phyloP scores from a whole-genome alignment of 352 stramenopile species.

The Globisporangium acanthophoron region DNA sequence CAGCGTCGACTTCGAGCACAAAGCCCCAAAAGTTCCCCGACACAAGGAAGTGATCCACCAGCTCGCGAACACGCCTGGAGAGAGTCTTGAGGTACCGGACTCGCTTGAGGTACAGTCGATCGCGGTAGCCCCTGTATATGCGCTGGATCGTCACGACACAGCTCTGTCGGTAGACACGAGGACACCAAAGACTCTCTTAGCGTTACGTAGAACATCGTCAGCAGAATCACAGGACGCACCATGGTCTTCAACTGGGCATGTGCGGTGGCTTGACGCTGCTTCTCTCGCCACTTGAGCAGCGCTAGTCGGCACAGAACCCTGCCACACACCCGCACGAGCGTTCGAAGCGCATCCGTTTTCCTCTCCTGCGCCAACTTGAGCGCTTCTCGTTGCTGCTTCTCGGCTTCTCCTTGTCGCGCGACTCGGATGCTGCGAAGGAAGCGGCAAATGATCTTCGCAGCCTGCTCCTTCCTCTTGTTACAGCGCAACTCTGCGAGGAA shows the following conservation, averaged over 20 bases:
- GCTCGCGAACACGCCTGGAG: slow-evolving; percentile 28
- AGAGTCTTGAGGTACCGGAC: slow-evolving; percentile 29
- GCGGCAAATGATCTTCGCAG: slow-evolving; percentile 17
- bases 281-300: slow-evolving; percentile 29
- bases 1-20: slow-evolving; percentile 49
- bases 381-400: slow-evolving; percentile 5
- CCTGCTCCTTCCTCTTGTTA: slow-evolving; percentile 15
- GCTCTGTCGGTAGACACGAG: slow-evolving; percentile 1
- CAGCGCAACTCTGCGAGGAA: slow-evolving; percentile 23
- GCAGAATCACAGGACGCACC: slow-evolving; percentile 3
- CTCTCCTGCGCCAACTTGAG: slow-evolving; percentile 1
- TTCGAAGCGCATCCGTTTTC: slow-evolving; percentile 5
- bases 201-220: not conserved
- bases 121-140: slow-evolving; percentile 43
- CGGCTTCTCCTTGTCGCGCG: not conserved
- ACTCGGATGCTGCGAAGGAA: slow-evolving; percentile 26
- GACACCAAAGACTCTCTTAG: not conserved
- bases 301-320: slow-evolving; percentile 16
- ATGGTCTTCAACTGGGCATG: slow-evolving; percentile 16
- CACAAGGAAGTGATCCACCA: slow-evolving; percentile 43
- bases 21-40: slow-evolving; percentile 59
- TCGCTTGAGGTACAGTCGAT: slow-evolving; percentile 36
- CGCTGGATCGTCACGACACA: slow-evolving; percentile 40
- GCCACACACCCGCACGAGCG: slow-evolving; percentile 4
- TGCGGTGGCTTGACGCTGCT: slow-evolving; percentile 16